phyloP scores from a whole-genome alignment of 148 eudicot species.

The Camellia sinensis region DNA sequence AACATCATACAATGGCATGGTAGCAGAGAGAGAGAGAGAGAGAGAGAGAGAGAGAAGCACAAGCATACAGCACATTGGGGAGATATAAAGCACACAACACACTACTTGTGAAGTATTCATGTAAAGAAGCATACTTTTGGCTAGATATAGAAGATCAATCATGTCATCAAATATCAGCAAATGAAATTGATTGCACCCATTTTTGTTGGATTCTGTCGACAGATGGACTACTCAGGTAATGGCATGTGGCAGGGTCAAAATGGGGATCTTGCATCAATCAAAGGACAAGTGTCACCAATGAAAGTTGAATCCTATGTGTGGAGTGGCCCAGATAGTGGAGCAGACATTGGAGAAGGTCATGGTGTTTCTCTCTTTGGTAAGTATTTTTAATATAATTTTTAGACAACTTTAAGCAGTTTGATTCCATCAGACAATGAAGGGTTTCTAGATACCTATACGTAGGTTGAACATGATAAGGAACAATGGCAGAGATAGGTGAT shows the following conservation, averaged over 20 bases:
- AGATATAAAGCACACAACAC: neutral
- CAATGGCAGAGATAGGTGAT: neutral
- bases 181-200: too few species aligned
- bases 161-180: conserved; percentile 5
- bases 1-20: neutral
- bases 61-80: neutral
- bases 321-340: too few species aligned
- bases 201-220: too few species aligned
- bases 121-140: neutral
- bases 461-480: neutral
- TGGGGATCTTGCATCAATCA: too few species aligned
- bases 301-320: too few species aligned
- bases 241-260: too few species aligned
- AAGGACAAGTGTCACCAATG: too few species aligned
- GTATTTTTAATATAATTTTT: neutral
- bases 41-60: neutral
- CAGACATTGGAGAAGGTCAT: too few species aligned
- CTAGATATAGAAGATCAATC: neutral
- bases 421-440: neutral
- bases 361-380: too few species aligned
- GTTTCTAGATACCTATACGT: neutral
- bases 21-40: neutral
- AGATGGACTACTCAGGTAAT: too few species aligned
- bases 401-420: neutral
- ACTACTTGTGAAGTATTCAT: neutral